Base-by-base conservation (phyloP, 2,329 filamentous ascomycete genomes). In the Blastomyces percursus region DNA sequence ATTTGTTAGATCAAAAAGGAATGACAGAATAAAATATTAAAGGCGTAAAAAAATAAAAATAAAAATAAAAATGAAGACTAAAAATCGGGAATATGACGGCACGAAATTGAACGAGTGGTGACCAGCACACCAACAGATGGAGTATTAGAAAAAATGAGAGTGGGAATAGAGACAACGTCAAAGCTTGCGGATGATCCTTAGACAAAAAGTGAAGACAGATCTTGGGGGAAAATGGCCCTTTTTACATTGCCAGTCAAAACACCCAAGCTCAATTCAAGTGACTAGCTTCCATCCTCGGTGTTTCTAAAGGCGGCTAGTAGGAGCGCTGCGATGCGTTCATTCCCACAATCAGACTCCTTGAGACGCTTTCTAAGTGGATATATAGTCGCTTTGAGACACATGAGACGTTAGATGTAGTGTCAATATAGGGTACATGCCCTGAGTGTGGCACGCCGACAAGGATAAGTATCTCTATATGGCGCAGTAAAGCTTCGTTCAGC, bases 371-470 rank as follows among this genome's bases (percentile, higher is more conserved):
- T 30, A 27, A 61, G 30, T 62, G 55, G 55, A 51, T 11, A 46
- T 27, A 48, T 57, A 51, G 48, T 59, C 50, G 30, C 51, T 65
- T 64, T 56, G 8, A 46, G 55, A 42, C 30, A 64, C 30, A 44
- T 65, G 64, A 61, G 64, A 65, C 64, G 64, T 60, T 61, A 64
- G 61, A 56, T 52, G 64, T 65, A 63, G 60, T 64, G 59, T 59
- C 61, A 59, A 48, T 27, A 27, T 21, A 48, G 44, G 55, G 61
- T 61, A 63, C 61, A 61, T 38, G 40, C 52, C 12, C 21, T 52
- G 48, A 59, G n/a, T 24, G 61, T 61, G 52, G 54, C 16, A 24
- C 40, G 32, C 11, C 38, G 27, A 35, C 63, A 55, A 42, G 48
- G 40, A 30, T 19, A 54, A 27, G 24, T 46, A 16, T 51, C 14